Base-by-base conservation (phyloP, 2,329 filamentous ascomycete genomes). In the Monosporascus sp. region DNA sequence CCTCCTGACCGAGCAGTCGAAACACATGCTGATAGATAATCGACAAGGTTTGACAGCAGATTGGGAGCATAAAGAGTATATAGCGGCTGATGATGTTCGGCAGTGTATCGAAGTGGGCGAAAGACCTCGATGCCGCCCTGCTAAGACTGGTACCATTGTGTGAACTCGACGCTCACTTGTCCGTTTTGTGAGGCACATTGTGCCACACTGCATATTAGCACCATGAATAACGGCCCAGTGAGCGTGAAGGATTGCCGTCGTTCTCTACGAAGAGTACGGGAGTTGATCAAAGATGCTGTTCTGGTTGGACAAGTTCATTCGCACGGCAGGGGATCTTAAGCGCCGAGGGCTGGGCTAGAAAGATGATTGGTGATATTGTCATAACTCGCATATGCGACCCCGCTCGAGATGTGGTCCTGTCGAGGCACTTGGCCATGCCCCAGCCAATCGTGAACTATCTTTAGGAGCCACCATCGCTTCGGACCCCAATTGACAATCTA, bases 21-120 rank as follows among this genome's bases (percentile, higher is more conserved):
- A 79, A 80, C 77, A 74, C 73, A 71, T 70, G 67, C 63, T 72
- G 74, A 74, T 70, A 65, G 72, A 72, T 69, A 75, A 72, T 65
- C 66, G 69, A 72, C 72, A 72, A 72, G 70, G 69, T 68, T 66
- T 62, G 67, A 65, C 66, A 25, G 65, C 68, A 65, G 62, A 67
- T 67, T 70, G 71, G 72, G 73, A 70, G 69, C 66, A 65, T 66
- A 72, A 72, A 70, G 71, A 73, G 78, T 81, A 81, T 80, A 80
- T 81, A 80, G 77, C 76, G 76, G 74, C 72, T 78, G 74, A 69
- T 79, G 76, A 79, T 69, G 71, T 69, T 69, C 66, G 66, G 64
- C 64, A 67, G 65, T 74, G 73, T 70, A 65, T 72, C 69, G 66
- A 68, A 48, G 65, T 66, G 63, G 67, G 65, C 58, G 59, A 49